These are phyloP conservation scores for Yarrowia divulgata DNA, from an alignment of 805 yeast species.

Conservation along the genomic window DNA sequence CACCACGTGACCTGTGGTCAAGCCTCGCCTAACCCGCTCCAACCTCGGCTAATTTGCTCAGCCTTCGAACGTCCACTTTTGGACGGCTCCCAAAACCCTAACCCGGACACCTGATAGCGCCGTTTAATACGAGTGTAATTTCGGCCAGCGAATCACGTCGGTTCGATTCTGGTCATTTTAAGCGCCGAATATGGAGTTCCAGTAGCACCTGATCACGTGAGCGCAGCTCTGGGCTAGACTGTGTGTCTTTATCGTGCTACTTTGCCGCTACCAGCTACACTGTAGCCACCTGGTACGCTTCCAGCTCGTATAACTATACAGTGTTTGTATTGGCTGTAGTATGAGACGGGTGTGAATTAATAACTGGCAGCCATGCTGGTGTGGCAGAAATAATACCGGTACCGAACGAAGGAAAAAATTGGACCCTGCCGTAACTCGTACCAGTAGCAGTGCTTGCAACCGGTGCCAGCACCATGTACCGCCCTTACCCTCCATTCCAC, in stretches of 20 bases:
- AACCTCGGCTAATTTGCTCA: constrained; percentile 22
- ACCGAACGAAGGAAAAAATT: neutral
- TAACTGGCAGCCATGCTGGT: neutral
- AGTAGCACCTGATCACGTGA: no score
- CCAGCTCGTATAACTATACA: constrained; percentile 19
- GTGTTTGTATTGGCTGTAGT: constrained; percentile 9
- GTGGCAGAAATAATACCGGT: neutral
- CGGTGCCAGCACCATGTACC: no score
- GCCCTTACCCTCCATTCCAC: no score
- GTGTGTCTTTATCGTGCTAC: no score
- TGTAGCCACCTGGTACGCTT: neutral
- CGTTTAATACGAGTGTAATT: constrained; percentile 25
- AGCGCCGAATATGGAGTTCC: neutral
- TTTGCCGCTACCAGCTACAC: no score
- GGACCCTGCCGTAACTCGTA: no score
- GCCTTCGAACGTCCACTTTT: neutral
- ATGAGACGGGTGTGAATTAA: neutral
- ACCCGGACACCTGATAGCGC: neutral
- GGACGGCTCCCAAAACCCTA: neutral
- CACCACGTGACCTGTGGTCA: no score
- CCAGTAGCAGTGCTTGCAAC: no score
- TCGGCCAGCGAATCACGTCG: constrained; percentile 16
- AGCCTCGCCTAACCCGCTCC: no score
- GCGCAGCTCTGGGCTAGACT: no score
- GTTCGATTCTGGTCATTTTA: neutral